Conservation (phyloP, 257 asterid genomes). For the Salvia miltiorrhiza region DNA sequence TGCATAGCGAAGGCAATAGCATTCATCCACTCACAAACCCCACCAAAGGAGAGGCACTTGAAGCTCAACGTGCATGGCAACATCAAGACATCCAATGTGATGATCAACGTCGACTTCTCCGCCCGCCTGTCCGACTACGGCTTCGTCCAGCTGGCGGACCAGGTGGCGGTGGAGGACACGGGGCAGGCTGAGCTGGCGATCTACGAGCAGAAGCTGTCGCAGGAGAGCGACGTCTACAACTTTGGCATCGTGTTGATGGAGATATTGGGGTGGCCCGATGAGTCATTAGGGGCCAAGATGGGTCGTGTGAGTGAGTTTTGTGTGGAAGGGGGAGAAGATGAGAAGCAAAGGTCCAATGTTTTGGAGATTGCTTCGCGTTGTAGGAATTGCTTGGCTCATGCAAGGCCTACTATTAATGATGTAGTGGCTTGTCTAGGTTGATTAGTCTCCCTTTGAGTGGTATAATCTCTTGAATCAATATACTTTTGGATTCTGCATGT, state of each 20-base stretch:
- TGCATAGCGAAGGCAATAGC: conserved; percentile 42
- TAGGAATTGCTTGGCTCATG: conserved; percentile 25
- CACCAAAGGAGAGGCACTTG: conserved; percentile 33
- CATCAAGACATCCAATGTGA: conserved; percentile 52
- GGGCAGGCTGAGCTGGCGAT: conserved; percentile 35
- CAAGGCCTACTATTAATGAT: conserved; percentile 31
- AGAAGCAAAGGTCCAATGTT: conserved; percentile 27
- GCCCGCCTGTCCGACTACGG: conserved; percentile 50
- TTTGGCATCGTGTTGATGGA: conserved; percentile 52
- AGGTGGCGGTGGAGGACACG: conserved; percentile 29
- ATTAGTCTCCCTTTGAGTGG: too few species aligned
- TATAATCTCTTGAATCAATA: too few species aligned
- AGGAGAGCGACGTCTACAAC: conserved; percentile 42
- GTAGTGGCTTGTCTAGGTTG: too few species aligned
- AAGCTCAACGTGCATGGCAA: conserved; percentile 53
- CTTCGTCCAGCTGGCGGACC: conserved; percentile 43
- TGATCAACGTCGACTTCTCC: conserved; percentile 47
- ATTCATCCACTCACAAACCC: conserved; percentile 46
- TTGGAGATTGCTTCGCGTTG: conserved; percentile 35
- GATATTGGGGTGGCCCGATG: conserved; percentile 29
- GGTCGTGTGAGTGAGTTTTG: conserved; percentile 25
- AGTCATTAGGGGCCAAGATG: neutral
- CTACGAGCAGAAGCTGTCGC: conserved; percentile 20
- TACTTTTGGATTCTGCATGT: too few species aligned
- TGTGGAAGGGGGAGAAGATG: conserved; percentile 19